These are phyloP conservation scores for Crotalaria pallida DNA, from an alignment of 306 rosid species.

Conservation along the genomic window DNA sequence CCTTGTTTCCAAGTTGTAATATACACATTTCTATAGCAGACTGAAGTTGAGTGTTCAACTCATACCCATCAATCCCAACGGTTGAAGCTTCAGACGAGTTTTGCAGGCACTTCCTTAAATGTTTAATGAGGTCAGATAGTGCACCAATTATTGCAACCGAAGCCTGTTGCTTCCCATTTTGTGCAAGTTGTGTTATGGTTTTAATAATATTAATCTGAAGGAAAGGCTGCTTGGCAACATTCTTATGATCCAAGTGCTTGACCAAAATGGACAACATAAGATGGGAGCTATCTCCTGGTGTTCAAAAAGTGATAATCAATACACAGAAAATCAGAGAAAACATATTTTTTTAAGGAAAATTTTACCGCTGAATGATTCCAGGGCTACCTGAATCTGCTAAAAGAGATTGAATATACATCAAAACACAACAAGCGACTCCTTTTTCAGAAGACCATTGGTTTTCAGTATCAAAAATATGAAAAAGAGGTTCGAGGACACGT, in stretches of 20 bases:
- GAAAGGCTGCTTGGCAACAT: conserved; percentile 61
- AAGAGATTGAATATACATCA: conserved; percentile 67
- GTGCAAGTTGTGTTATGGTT: conserved; percentile 59
- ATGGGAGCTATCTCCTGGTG: conserved; percentile 74
- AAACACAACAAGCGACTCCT: conserved; percentile 58
- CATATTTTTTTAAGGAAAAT: not conserved
- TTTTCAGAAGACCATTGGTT: conserved; percentile 80
- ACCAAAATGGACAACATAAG: conserved; percentile 72
- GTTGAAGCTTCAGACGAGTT: conserved; percentile 49
- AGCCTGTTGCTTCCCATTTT: conserved; percentile 57
- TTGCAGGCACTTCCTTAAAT: conserved; percentile 73
- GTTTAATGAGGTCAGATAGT: conserved; percentile 71
- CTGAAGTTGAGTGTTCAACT: conserved; percentile 54
- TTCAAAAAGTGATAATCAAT: conserved; percentile 23
- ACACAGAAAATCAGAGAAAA: not conserved
- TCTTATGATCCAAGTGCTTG: conserved; percentile 98
- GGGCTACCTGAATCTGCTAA: conserved; percentile 77
- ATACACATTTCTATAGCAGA: conserved; percentile 71
- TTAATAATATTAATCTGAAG: conserved; percentile 58
- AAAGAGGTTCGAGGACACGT: conserved; percentile 83
- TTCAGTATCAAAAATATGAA: conserved; percentile 68
- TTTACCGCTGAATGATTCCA: conserved; percentile 10
- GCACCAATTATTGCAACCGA: conserved; percentile 69
- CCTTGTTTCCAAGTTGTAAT: conserved; percentile 68
- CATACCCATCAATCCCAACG: conserved; percentile 37